Base-by-base conservation (phyloP, 768 basidiomycete genomes). In the Pulveroboletus ravenelii region DNA sequence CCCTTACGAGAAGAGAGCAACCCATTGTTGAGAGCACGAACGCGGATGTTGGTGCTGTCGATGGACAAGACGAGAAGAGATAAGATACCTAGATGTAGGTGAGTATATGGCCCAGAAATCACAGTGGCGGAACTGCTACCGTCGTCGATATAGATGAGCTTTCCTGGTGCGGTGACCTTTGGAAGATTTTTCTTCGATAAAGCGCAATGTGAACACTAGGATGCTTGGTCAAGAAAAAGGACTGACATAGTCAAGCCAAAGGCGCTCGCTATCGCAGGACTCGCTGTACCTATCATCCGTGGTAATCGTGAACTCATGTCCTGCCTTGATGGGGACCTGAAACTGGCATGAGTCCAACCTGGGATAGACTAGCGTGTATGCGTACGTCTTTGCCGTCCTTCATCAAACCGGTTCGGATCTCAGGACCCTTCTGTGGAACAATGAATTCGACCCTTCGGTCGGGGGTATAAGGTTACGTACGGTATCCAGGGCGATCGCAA, bases 401-500 rank as follows among this genome's bases (percentile, higher is more conserved):
- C 76, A 95, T 98, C 67, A 93, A 63, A 50, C 96, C 96, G 39
- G 96, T 98, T 56, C 96, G 87, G 74, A 99, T 99, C 75, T 98
- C 96, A 35, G 96, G 96, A 50, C 96, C 96, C 91, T 99, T 99
- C 92, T 94, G 38, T 2, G 5, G 20, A 17, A 55, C 13, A 17
- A 44, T 62, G 36, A 64, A 47, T 18, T 32, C 10, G 8, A 39
- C 39, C n/a, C n/a, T 18, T 29, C 10, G 3, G 32, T 41, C 36
- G 47, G 44, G 50, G 10, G 43, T 31, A 8, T 31, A 38, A 2
- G 25, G 27, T 31, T 30, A 73, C 89, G 57, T 49, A 93, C 92
- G 53, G 96, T 99, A 72, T 99, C 96, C 49, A 99, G 77, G 61
- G 96, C 96, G 63, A 99, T 98, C 40, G 96, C 96, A 44, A 99